phyloP scores from a whole-genome alignment of 2,329 filamentous ascomycete genomes.

The Fusarium clavum region DNA sequence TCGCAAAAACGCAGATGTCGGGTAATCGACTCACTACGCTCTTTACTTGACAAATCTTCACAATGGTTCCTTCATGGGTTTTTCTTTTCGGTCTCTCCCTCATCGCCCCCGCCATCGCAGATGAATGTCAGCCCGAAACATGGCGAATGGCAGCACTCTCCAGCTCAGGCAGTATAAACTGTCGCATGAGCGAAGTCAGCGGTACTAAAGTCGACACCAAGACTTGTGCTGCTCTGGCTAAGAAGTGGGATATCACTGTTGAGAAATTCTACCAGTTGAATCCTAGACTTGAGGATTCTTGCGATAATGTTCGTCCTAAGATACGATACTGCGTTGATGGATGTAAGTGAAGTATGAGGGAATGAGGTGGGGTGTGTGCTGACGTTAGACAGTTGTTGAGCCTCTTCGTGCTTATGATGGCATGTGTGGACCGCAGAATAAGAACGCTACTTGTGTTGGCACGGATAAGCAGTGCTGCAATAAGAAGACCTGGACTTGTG shows the following conservation, averaged over 20 bases:
- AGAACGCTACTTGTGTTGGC: slow-evolving; percentile 22
- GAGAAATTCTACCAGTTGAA: slow-evolving; percentile 16
- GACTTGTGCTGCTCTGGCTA: not conserved
- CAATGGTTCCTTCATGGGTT: not conserved
- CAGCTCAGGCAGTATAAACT: not conserved
- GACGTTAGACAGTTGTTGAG: not conserved
- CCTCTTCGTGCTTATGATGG: slow-evolving; percentile 6
- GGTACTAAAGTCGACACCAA: not conserved
- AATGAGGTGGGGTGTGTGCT: not conserved
- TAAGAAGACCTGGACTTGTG: slow-evolving; percentile 28
- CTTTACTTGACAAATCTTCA: not conserved
- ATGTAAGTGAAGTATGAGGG: not conserved
- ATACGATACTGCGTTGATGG: slow-evolving; percentile 22
- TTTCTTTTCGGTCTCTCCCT: not conserved
- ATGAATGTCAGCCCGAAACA: slow-evolving; percentile 3
- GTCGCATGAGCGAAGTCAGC: not conserved
- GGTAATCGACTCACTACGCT: no score
- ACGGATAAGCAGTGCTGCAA: slow-evolving; percentile 26
- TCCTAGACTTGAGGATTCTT: slow-evolving; percentile 1
- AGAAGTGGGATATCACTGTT: not conserved
- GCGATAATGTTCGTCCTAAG: slow-evolving; percentile 1
- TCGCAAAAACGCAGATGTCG: not conserved
- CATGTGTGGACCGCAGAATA: slow-evolving; percentile 8
- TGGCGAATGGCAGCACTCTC: not conserved
- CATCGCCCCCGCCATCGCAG: not conserved